Evolutionary conservation across 108 stramenopile species (phyloP).

Genomic region (Bacterosira constricta): DNA sequence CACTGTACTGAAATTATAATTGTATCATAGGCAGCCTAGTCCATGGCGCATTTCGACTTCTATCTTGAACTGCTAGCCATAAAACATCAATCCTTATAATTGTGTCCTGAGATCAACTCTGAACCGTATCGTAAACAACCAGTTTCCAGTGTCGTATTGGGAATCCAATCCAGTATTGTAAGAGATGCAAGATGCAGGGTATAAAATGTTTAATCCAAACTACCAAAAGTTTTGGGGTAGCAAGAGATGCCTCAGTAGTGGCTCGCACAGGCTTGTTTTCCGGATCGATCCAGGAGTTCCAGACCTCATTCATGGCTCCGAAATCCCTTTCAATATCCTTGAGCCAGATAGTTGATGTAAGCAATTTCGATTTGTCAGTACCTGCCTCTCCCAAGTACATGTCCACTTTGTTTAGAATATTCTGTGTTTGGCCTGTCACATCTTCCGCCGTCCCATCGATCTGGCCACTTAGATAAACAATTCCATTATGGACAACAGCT

Average conservation of each 20-base stretch:
- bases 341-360: slow-evolving; percentile 49
- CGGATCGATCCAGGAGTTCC: slow-evolving; percentile 63
- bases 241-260: slow-evolving; percentile 52
- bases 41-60: too few relatives aligned
- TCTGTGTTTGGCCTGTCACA: slow-evolving; percentile 31
- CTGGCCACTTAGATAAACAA: slow-evolving; percentile 52
- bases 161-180: not conserved
- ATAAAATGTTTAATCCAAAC: not conserved
- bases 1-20: too few relatives aligned
- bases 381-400: slow-evolving; percentile 40
- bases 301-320: slow-evolving; percentile 49
- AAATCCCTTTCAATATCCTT: slow-evolving; percentile 51
- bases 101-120: too few relatives aligned
- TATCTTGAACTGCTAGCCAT: too few relatives aligned
- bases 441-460: slow-evolving; percentile 43
- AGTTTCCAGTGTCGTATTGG: too few relatives aligned
- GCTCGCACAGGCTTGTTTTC: slow-evolving; percentile 59
- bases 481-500: slow-evolving; percentile 43
- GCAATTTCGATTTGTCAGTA: slow-evolving; percentile 43
- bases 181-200: not conserved
- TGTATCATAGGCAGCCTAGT: too few relatives aligned
- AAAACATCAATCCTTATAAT: too few relatives aligned
- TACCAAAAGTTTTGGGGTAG: slow-evolving; percentile 46
- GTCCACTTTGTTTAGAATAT: slow-evolving; percentile 44
- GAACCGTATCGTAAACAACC: too few relatives aligned